A percentile compares a stretch with the other conserved stretches of the same genome.
phyloP scores from a whole-genome alignment of 352 stramenopile species.

The Phytophthora crassamura region DNA sequence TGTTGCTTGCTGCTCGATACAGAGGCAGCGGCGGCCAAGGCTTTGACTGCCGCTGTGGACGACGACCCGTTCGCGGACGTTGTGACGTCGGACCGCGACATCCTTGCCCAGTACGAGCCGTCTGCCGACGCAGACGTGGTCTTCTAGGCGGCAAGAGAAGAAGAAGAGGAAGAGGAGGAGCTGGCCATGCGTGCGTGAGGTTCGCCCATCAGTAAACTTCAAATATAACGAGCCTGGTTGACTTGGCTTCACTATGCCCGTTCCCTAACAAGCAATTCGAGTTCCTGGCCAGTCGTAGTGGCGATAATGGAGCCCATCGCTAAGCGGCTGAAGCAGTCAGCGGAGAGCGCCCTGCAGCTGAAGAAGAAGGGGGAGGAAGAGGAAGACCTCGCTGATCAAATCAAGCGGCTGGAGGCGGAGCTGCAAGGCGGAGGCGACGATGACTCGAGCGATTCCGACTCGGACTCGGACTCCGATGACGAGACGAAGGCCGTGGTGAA shows the following conservation, averaged over 20 bases:
- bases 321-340: conserved; percentile 83
- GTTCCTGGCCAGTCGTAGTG: conserved; percentile 29
- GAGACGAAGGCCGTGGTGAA: conserved; percentile 53
- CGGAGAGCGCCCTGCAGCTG: conserved; percentile 57
- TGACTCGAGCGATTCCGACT: conserved; percentile 33
- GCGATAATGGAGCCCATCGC: conserved; percentile 79
- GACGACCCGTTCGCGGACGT: conserved; percentile 80
- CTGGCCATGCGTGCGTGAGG: conserved; percentile 4
- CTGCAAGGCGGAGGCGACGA: conserved; percentile 45
- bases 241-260: conserved; percentile 30
- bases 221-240: conserved; percentile 25
- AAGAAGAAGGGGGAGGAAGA: conserved; percentile 23
- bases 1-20: conserved; percentile 3
- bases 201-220: conserved; percentile 30
- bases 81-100: conserved; percentile 75
- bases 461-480: conserved; percentile 27
- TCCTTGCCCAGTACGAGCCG: conserved; percentile 83
- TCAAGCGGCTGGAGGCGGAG: conserved; percentile 76
- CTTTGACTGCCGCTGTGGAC: conserved; percentile 26
- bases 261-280: conserved; percentile 15
- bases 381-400: conserved; percentile 72
- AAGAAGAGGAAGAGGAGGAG: neutral
- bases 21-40: conserved; percentile 21
- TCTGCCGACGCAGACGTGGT: conserved; percentile 80
- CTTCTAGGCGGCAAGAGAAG: conserved; percentile 52